phyloP scores from a whole-genome alignment of 106 monocot species.

The Amphibolis antarctica region DNA sequence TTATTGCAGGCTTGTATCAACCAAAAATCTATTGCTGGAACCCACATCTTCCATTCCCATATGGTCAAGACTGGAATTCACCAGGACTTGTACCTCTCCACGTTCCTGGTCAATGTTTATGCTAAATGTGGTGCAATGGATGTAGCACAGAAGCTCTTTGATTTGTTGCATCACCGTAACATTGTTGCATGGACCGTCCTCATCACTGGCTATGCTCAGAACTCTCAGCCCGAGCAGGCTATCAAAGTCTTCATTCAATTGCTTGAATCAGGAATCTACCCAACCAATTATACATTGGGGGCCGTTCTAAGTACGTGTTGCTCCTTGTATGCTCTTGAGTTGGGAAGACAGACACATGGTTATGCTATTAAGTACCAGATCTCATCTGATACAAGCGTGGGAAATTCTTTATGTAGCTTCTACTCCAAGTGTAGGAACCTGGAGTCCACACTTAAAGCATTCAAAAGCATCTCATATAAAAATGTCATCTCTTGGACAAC shows the following conservation, averaged over 20 bases:
- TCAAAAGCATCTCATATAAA: conserved; percentile 40
- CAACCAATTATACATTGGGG: conserved; percentile 70
- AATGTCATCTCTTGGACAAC: conserved; percentile 93
- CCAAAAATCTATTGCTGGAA: conserved; percentile 15
- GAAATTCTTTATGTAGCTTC: conserved; percentile 62
- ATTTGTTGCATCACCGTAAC: conserved; percentile 32
- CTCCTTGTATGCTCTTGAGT: conserved; percentile 19
- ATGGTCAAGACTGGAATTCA: conserved; percentile 48
- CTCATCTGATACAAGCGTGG: conserved; percentile 41
- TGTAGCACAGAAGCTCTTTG: conserved; percentile 51
- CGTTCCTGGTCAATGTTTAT: conserved; percentile 49
- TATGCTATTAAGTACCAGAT: conserved; percentile 54
- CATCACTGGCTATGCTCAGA: conserved; percentile 68
- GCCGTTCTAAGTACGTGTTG: conserved; percentile 47
- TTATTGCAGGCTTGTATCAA: conserved; percentile 54
- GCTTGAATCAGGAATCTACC: conserved; percentile 34
- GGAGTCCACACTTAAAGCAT: conserved; percentile 43
- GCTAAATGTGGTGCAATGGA: conserved; percentile 46
- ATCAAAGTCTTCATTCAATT: conserved; percentile 40
- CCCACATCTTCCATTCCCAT: conserved; percentile 49
- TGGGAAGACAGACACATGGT: conserved; percentile 72
- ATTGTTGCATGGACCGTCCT: conserved; percentile 62
- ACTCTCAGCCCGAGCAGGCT: conserved; percentile 35
- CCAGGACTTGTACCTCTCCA: conserved; percentile 48
- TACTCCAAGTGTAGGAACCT: conserved; percentile 67